phyloP scores from a whole-genome alignment of 768 basidiomycete species.

The Boletus fagicola region DNA sequence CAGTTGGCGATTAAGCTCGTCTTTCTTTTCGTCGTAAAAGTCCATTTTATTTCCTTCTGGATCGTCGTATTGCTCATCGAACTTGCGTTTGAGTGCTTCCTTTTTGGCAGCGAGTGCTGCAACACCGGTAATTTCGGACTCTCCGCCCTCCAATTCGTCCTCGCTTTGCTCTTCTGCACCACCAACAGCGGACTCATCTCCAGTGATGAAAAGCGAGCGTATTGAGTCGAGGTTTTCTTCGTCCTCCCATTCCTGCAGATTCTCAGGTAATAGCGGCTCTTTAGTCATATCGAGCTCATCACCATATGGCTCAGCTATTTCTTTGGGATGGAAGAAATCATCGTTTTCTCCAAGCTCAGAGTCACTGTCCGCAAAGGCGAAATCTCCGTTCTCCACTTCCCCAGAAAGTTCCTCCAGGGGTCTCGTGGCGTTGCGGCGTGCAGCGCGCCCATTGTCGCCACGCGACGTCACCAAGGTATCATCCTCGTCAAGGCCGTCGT shows the following conservation, averaged over 20 bases:
- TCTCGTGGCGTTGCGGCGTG: constrained; percentile 41
- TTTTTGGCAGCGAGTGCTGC: constrained; percentile 79
- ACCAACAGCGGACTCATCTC: constrained; percentile 38
- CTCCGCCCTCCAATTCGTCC: constrained; percentile 38
- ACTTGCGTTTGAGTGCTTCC: constrained; percentile 88
- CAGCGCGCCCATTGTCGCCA: constrained; percentile 49
- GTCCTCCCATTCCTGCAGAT: constrained; percentile 75
- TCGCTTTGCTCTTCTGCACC: constrained; percentile 42
- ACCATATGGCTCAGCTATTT: constrained; percentile 36
- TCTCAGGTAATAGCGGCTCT: constrained; percentile 46
- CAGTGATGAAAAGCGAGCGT: constrained; percentile 88
- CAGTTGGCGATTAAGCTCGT: constrained; percentile 83
- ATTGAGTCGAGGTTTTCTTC: constrained; percentile 85
- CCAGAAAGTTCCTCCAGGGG: constrained; percentile 38
- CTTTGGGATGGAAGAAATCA: constrained; percentile 70
- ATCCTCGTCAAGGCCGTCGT: constrained; percentile 4
- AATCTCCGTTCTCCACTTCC: constrained; percentile 38
- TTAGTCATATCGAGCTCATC: constrained; percentile 72
- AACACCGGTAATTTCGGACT: constrained; percentile 40
- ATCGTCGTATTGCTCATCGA: constrained; percentile 96
- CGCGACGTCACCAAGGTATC: not conserved
- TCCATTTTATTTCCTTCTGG: constrained; percentile 74
- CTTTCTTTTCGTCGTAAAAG: constrained; percentile 91
- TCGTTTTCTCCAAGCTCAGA: constrained; percentile 63
- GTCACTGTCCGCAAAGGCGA: constrained; percentile 77